phyloP scores from a whole-genome alignment of 768 basidiomycete species.

The Agrocybe praecox region DNA sequence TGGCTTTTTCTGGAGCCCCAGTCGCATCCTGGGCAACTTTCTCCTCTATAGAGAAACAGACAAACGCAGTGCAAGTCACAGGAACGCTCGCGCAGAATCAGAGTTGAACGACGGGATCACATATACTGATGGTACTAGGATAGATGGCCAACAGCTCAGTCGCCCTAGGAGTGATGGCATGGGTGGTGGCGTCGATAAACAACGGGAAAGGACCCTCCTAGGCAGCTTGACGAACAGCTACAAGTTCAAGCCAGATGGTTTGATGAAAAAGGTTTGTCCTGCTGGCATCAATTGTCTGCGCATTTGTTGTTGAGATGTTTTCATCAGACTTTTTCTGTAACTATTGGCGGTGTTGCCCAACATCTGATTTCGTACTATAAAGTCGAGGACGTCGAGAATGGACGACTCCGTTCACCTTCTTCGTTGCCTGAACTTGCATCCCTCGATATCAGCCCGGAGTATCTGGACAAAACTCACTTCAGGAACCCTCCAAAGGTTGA shows the following conservation, averaged over 20 bases:
- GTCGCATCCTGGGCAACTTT: conserved; percentile 92
- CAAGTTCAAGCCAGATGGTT: conserved; percentile 90
- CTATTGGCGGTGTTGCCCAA: conserved; percentile 82
- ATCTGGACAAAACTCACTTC: conserved; percentile 90
- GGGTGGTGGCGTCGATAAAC: conserved; percentile 60
- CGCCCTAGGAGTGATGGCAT: conserved; percentile 56
- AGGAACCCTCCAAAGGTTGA: conserved; percentile 90
- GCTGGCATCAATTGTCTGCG: conserved; percentile 4
- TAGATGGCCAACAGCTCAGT: conserved; percentile 54
- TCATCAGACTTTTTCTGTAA: conserved; percentile 85
- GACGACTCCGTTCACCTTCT: conserved; percentile 86
- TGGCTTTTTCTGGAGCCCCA: conserved; percentile 95
- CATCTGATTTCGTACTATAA: conserved; percentile 96
- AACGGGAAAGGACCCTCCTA: conserved; percentile 79
- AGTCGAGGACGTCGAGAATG: conserved; percentile 87
- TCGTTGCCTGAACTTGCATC: conserved; percentile 85
- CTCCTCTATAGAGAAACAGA: conserved; percentile 94
- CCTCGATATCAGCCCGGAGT: conserved; percentile 84
- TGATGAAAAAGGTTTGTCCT: conserved; percentile 91
- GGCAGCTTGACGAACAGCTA: conserved; percentile 92
- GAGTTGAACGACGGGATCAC: conserved; percentile 33
- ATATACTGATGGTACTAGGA: conserved; percentile 30
- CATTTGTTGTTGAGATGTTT: conserved; percentile 1
- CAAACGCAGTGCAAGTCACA: conserved; percentile 71
- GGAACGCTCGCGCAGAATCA: conserved; percentile 47